These are phyloP conservation scores for Sporothrix luriei DNA, from an alignment of 2,329 filamentous ascomycete genomes.

Conservation along the genomic window DNA sequence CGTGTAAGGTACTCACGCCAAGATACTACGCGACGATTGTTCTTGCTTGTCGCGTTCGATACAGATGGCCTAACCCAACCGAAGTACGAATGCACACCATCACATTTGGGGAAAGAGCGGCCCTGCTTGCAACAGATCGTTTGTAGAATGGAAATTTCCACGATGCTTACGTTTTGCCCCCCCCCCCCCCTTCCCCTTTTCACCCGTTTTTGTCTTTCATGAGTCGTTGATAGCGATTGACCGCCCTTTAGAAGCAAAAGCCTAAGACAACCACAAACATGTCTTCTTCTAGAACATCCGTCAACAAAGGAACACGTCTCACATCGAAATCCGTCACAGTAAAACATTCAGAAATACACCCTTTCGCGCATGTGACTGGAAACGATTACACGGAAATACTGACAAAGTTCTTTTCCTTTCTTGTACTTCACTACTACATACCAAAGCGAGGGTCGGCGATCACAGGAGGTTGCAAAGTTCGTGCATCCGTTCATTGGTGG, in stretches of 20 bases:
- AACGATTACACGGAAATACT: background rate
- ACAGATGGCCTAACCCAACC: background rate
- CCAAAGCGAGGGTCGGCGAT: background rate
- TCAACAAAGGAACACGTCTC: background rate
- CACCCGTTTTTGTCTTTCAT: background rate
- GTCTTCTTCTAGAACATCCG: background rate
- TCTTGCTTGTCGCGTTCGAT: background rate
- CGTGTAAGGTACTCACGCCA: constrained; percentile 18
- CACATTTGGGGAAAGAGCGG: background rate
- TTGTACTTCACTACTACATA: background rate
- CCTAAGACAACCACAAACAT: background rate
- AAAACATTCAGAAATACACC: background rate
- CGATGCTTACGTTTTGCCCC: background rate
- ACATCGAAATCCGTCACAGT: background rate
- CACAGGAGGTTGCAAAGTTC: background rate
- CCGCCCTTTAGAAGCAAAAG: background rate
- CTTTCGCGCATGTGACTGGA: too few species aligned
- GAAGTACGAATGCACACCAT: too few species aligned
- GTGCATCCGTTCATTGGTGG: background rate
- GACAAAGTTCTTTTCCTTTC: background rate
- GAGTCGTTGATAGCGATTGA: background rate
- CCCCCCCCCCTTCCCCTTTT: background rate
- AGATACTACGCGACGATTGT: constrained; percentile 2
- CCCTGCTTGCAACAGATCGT: background rate
- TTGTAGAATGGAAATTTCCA: background rate